These are phyloP conservation scores for Lumnitzera racemosa DNA, from an alignment of 345 rosid genomes.

Conservation along the genomic window DNA sequence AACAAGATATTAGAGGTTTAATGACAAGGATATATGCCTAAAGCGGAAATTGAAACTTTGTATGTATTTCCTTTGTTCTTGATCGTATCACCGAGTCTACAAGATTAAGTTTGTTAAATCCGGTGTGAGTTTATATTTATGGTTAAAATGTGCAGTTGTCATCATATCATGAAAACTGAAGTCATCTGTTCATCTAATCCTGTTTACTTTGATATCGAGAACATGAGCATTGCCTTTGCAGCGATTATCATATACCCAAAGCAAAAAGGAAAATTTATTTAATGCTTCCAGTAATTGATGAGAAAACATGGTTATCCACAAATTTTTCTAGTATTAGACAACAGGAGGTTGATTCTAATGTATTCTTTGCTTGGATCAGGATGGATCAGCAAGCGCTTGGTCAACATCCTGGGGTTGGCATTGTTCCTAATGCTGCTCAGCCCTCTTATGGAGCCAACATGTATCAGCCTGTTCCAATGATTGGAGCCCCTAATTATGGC, in stretches of 20 bases:
- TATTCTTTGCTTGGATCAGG: conserved; percentile 11
- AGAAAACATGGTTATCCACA: too few relatives aligned
- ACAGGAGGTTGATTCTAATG: not conserved
- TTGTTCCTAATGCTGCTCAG: conserved; percentile 31
- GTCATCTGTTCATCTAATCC: not conserved
- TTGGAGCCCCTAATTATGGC: conserved; percentile 33
- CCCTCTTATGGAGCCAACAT: conserved; percentile 51
- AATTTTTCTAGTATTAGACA: too few relatives aligned
- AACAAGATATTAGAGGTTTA: too few relatives aligned
- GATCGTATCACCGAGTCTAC: not conserved
- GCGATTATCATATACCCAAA: too few relatives aligned
- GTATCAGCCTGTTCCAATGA: conserved; percentile 52
- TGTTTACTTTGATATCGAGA: too few relatives aligned
- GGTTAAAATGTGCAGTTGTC: too few relatives aligned
- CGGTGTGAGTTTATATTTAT: not conserved
- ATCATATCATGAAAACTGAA: too few relatives aligned
- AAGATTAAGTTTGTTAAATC: not conserved
- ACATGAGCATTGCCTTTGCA: too few relatives aligned
- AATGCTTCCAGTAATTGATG: too few relatives aligned
- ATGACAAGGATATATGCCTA: too few relatives aligned
- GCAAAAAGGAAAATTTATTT: too few relatives aligned
- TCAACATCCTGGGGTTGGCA: conserved; percentile 53
- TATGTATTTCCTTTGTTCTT: not conserved
- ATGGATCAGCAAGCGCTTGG: conserved; percentile 87
- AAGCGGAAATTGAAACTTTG: too few relatives aligned